Conservation (phyloP, 257 asterid species). For the Knoxia roxburghii region DNA sequence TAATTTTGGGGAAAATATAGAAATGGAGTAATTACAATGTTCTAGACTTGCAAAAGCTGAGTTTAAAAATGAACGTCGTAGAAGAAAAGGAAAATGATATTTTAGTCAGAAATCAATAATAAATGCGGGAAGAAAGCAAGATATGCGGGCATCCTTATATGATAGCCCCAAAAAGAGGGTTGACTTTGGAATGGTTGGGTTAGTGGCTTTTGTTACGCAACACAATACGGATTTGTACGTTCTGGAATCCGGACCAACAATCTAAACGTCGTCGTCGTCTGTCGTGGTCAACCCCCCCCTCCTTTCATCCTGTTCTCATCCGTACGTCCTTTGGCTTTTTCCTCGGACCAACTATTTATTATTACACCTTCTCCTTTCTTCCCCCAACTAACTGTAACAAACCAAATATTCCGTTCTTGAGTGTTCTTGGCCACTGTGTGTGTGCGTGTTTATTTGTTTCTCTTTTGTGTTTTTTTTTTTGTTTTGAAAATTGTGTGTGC, state of each 20-base stretch:
- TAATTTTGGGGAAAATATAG: too few relatives aligned
- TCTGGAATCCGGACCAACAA: not conserved
- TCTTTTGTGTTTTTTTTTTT: not conserved
- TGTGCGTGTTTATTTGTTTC: not conserved
- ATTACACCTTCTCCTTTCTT: too few relatives aligned
- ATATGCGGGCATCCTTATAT: slow-evolving; percentile 8
- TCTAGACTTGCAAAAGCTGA: too few relatives aligned
- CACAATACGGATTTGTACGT: slow-evolving; percentile 14
- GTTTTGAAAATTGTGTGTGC: not conserved
- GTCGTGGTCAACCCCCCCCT: not conserved
- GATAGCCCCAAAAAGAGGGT: slow-evolving; percentile 6
- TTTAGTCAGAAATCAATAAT: too few relatives aligned
- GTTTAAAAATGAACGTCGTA: too few relatives aligned
- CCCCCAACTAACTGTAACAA: not conserved
- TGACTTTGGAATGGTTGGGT: slow-evolving; percentile 1
- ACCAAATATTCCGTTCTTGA: not conserved
- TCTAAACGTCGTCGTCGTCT: slow-evolving; percentile 6
- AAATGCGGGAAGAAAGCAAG: not conserved
- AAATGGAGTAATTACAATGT: too few relatives aligned
- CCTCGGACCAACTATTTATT: not conserved
- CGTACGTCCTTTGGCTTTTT: slow-evolving; percentile 5
- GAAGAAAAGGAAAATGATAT: too few relatives aligned
- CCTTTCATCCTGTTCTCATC: not conserved
- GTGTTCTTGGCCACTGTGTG: not conserved
- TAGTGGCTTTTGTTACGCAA: not conserved